Evolutionary conservation across 2,329 filamentous ascomycete species (phyloP).

Genomic region (Calonectria pauciramosa): DNA sequence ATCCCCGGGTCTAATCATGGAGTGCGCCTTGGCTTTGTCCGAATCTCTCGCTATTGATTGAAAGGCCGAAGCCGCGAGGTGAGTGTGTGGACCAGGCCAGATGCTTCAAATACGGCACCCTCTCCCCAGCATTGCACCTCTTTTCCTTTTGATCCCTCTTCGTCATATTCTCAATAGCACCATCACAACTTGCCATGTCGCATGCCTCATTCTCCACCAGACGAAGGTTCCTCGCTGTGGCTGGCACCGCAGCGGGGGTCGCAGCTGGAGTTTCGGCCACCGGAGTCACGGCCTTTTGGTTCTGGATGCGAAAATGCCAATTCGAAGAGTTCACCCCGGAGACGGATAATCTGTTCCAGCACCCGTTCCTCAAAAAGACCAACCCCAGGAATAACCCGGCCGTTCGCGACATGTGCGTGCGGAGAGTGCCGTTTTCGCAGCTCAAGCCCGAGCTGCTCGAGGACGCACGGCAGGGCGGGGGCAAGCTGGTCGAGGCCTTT

Average conservation of each 20-base stretch:
- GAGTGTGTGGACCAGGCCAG: too few species aligned
- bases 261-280: not conserved
- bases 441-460: slow-evolving; percentile 22
- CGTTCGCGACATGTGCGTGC: slow-evolving; percentile 34
- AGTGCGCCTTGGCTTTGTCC: not conserved
- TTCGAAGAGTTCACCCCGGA: slow-evolving; percentile 34
- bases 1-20: not conserved
- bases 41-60: not conserved
- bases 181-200: not conserved
- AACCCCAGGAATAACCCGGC: slow-evolving; percentile 37
- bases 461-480: slow-evolving; percentile 31
- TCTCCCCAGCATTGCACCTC: not conserved
- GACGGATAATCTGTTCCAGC: slow-evolving; percentile 23
- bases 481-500: slow-evolving; percentile 31
- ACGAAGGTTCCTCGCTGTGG: not conserved
- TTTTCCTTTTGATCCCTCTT: not conserved
- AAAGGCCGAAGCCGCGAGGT: not conserved
- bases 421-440: slow-evolving; percentile 21
- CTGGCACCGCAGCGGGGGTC: not conserved
- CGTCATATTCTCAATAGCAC: not conserved
- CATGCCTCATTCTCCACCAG: not conserved
- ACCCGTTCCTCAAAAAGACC: slow-evolving; percentile 28
- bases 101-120: not conserved
- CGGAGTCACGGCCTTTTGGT: slow-evolving; percentile 20
- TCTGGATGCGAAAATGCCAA: slow-evolving; percentile 34